phyloP scores from a whole-genome alignment of 2,329 filamentous ascomycete genomes.

The Sclerotinia subarctica region DNA sequence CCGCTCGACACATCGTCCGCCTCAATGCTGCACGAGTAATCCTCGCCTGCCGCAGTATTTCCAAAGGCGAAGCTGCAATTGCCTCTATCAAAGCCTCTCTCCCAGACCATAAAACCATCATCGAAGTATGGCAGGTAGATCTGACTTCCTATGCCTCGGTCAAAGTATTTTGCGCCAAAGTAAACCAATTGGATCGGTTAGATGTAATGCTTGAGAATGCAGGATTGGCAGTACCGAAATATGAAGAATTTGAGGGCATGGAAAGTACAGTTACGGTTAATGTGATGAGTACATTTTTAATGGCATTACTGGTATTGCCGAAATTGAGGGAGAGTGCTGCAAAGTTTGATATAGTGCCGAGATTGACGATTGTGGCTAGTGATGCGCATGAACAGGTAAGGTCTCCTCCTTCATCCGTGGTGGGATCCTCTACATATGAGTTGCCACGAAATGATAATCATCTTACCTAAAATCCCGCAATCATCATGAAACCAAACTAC shows the following conservation, averaged over 20 bases:
- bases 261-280: slow-evolving; percentile 36
- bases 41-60: slow-evolving; percentile 27
- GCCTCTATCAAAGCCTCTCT: slow-evolving; percentile 4
- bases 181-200: slow-evolving; percentile 42
- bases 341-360: slow-evolving; percentile 27
- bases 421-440: background rate
- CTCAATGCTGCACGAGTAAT: slow-evolving; percentile 35
- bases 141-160: slow-evolving; percentile 48
- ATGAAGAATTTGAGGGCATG: slow-evolving; percentile 31
- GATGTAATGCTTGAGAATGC: slow-evolving; percentile 46
- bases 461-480: background rate
- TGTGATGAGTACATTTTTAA: slow-evolving; percentile 37
- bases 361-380: slow-evolving; percentile 32
- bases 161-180: slow-evolving; percentile 43
- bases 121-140: slow-evolving; percentile 51
- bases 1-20: slow-evolving; percentile 41
- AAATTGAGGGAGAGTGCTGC: slow-evolving; percentile 32
- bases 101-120: slow-evolving; percentile 20
- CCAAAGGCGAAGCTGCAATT: slow-evolving; percentile 27
- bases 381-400: slow-evolving; percentile 34
- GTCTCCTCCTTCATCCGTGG: background rate
- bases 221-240: slow-evolving; percentile 28
- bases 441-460: background rate
- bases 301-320: slow-evolving; percentile 35
- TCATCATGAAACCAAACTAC: background rate